These are phyloP conservation scores for Epicoccum nigrum DNA, from an alignment of 2,329 filamentous ascomycete genomes.

Conservation along the genomic window DNA sequence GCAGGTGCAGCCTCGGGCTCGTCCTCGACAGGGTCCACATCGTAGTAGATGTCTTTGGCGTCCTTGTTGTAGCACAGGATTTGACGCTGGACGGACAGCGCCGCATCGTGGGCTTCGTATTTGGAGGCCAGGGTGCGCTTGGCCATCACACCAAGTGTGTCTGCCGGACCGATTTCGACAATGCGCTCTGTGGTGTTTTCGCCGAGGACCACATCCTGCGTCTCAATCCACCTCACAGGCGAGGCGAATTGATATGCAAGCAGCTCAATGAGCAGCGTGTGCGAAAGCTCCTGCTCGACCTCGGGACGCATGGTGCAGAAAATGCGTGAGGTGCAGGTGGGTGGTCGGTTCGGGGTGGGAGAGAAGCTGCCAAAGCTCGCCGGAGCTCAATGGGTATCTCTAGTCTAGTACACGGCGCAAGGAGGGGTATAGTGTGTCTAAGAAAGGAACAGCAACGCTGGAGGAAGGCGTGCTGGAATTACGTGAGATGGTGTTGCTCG, in stretches of 20 bases:
- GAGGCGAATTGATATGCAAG: conserved; percentile 99
- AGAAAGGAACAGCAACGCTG: conserved; percentile 25
- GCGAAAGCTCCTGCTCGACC: conserved; percentile 98
- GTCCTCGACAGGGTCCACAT: conserved; percentile 93
- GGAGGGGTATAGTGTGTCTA: conserved; percentile 26
- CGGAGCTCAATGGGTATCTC: conserved; percentile 37
- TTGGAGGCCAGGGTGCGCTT: conserved; percentile 94
- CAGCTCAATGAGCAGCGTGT: conserved; percentile 97
- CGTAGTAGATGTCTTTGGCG: conserved; percentile 99
- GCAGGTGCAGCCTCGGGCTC: conserved; percentile 61
- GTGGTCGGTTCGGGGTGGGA: conserved; percentile 12
- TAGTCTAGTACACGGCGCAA: conserved; percentile 28
- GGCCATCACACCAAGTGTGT: conserved; percentile 97
- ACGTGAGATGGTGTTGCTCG: conserved; percentile 12
- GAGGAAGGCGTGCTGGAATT: conserved; percentile 17
- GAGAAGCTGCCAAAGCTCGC: conserved; percentile 26
- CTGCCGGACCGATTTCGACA: conserved; percentile 94
- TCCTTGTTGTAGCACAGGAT: conserved; percentile 99
- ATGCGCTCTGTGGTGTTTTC: conserved; percentile 96
- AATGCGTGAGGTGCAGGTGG: conserved; percentile 30
- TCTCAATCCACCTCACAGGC: conserved; percentile 99
- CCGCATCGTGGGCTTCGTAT: conserved; percentile 98
- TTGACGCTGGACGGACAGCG: conserved; percentile 93
- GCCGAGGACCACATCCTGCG: conserved; percentile 97
- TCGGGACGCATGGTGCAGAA: conserved; percentile 83